Conservation (phyloP, 2,329 filamentous ascomycete species). For the Didymella exigua region DNA sequence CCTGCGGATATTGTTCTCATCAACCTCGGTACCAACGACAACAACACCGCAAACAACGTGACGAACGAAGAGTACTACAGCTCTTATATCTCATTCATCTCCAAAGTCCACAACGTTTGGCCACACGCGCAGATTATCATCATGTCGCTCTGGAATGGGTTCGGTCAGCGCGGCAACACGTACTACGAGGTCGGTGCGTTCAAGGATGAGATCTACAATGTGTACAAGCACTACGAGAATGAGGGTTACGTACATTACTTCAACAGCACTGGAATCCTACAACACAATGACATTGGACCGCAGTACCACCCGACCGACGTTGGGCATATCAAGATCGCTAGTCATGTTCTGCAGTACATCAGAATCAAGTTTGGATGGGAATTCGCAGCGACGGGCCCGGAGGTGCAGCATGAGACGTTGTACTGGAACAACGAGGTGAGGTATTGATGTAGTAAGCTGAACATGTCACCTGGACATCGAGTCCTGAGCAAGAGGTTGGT, state of each 20-base stretch:
- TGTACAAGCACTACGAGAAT: conserved; percentile 59
- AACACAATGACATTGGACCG: conserved; percentile 66
- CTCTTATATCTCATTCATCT: no score
- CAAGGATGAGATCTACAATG: conserved; percentile 56
- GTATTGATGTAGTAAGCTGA: not conserved
- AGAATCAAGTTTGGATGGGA: conserved; percentile 56
- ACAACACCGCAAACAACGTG: not conserved
- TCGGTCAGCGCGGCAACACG: conserved; percentile 49
- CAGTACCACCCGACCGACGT: conserved; percentile 66
- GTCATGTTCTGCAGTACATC: conserved; percentile 64
- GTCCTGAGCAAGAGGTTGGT: no score
- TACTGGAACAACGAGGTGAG: conserved; percentile 27
- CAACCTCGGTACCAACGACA: no score
- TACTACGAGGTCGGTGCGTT: conserved; percentile 53
- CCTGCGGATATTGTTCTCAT: not conserved
- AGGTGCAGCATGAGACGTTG: conserved; percentile 52
- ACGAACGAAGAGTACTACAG: not conserved
- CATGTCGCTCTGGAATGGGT: conserved; percentile 64
- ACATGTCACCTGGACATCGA: not conserved
- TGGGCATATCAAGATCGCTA: conserved; percentile 63
- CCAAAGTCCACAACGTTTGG: no score
- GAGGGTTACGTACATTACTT: conserved; percentile 65
- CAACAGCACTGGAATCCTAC: conserved; percentile 64
- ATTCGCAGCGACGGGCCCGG: conserved; percentile 52
- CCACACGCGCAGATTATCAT: no score